These are phyloP conservation scores for Bertia moriformis DNA, from an alignment of 2,329 filamentous ascomycete genomes.

Conservation along the genomic window DNA sequence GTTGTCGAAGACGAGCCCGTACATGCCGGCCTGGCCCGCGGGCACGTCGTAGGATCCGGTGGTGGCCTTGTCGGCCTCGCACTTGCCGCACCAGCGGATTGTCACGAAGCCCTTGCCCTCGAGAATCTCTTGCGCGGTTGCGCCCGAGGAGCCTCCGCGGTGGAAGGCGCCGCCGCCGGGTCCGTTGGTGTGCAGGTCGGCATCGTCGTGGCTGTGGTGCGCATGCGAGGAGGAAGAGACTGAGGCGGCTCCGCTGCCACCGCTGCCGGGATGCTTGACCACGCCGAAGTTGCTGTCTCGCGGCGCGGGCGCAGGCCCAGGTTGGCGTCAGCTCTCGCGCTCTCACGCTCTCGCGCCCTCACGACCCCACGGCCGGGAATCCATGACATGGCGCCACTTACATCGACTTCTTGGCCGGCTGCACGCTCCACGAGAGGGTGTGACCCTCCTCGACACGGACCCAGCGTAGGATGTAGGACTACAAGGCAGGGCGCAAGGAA, in stretches of 20 bases:
- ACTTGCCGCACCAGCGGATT: conserved; percentile 82
- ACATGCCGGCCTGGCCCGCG: conserved; percentile 70
- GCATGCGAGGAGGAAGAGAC: no score
- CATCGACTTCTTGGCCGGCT: conserved; percentile 95
- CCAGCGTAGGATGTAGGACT: conserved; percentile 98
- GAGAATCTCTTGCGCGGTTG: conserved; percentile 47
- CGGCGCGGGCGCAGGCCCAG: conserved; percentile 4
- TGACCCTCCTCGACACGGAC: conserved; percentile 79
- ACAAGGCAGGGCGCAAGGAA: conserved; percentile 8
- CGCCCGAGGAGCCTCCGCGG: conserved; percentile 23
- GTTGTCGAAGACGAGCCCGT: conserved; percentile 93
- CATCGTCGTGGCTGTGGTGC: conserved; percentile 29
- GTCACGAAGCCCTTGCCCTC: conserved; percentile 53
- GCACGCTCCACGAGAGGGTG: conserved; percentile 93
- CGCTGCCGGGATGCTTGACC: conserved; percentile 83
- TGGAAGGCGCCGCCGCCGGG: conserved; percentile 10
- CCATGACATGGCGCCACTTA: conserved; percentile 1
- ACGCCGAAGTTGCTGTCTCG: conserved; percentile 94
- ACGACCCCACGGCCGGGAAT: neutral
- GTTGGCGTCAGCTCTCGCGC: conserved; percentile 5
- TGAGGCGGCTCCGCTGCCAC: conserved; percentile 31
- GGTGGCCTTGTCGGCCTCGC: conserved; percentile 87
- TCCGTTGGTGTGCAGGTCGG: conserved; percentile 21
- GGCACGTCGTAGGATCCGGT: conserved; percentile 77
- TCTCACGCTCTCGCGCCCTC: no score